Percentiles rank a stretch among this genome's conserved stretches.
Evolutionary conservation across 2,329 filamentous ascomycete species (phyloP).

Genomic region (Trichoderma endophyticum): DNA sequence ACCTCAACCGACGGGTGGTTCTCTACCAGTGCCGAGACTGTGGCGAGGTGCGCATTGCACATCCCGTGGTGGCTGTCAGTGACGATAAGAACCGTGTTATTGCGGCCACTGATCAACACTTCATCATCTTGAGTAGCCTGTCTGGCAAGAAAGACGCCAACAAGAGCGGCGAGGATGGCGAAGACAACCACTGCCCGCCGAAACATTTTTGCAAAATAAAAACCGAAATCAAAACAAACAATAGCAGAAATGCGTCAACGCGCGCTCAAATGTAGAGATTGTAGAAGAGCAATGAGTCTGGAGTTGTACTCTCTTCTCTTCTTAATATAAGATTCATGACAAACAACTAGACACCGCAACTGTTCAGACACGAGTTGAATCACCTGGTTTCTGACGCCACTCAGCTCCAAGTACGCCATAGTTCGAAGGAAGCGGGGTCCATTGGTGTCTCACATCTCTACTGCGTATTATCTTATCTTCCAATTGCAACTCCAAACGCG

Average conservation of each 20-base stretch:
- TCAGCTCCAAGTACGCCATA: neutral
- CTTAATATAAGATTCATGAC: neutral
- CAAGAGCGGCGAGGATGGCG: slow-evolving; percentile 2
- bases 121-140: neutral
- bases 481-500: neutral
- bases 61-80: slow-evolving; percentile 33
- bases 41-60: slow-evolving; percentile 38
- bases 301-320: neutral
- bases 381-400: neutral
- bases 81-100: slow-evolving; percentile 36
- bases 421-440: neutral
- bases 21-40: slow-evolving; percentile 34
- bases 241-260: neutral
- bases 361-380: neutral
- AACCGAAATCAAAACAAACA: neutral
- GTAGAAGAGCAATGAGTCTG: neutral
- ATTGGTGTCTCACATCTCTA: neutral
- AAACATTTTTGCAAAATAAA: neutral
- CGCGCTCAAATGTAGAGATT: neutral
- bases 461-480: neutral
- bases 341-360: neutral
- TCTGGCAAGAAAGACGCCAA: neutral
- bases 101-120: slow-evolving; percentile 19
- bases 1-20: slow-evolving; percentile 32
- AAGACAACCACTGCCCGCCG: neutral